Evolutionary conservation across 305 asterid species (phyloP).

Genomic region (Ruellia speciosa): DNA sequence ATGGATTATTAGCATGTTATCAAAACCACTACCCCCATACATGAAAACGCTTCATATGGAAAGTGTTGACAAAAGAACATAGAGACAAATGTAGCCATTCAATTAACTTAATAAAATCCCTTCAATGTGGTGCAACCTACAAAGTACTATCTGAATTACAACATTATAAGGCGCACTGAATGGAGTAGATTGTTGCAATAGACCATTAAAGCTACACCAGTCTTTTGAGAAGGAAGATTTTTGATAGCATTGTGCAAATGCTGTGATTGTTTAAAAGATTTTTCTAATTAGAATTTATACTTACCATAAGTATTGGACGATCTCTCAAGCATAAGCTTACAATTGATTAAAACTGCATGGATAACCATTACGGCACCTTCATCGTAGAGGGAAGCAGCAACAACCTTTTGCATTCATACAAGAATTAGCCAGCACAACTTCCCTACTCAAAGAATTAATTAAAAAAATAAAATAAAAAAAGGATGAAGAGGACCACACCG

Average conservation of each 20-base stretch:
- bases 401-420: slow-evolving; percentile 47
- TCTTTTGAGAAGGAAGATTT: slow-evolving; percentile 3
- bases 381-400: slow-evolving; percentile 79
- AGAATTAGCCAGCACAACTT: slow-evolving; percentile 25
- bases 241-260: slow-evolving; percentile 7
- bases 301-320: slow-evolving; percentile 84
- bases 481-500: slow-evolving; percentile 34
- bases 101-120: neutral
- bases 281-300: slow-evolving; percentile 28
- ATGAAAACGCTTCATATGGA: too few species aligned
- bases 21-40: too few species aligned
- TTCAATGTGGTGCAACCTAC: neutral
- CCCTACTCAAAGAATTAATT: neutral
- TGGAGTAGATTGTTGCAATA: neutral
- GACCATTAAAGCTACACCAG: neutral
- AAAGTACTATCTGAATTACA: neutral
- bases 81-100: too few species aligned
- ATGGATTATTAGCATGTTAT: too few species aligned
- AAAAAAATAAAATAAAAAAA: slow-evolving; percentile 14
- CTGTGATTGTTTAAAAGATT: slow-evolving; percentile 8
- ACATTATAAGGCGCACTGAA: neutral
- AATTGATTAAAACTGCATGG: slow-evolving; percentile 85
- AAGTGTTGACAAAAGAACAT: too few species aligned
- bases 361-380: slow-evolving; percentile 96
- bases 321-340: slow-evolving; percentile 90